Evolutionary conservation across 1,284 basidiomycete genomes (phyloP).

Genomic region (Volvariella volvacea): DNA sequence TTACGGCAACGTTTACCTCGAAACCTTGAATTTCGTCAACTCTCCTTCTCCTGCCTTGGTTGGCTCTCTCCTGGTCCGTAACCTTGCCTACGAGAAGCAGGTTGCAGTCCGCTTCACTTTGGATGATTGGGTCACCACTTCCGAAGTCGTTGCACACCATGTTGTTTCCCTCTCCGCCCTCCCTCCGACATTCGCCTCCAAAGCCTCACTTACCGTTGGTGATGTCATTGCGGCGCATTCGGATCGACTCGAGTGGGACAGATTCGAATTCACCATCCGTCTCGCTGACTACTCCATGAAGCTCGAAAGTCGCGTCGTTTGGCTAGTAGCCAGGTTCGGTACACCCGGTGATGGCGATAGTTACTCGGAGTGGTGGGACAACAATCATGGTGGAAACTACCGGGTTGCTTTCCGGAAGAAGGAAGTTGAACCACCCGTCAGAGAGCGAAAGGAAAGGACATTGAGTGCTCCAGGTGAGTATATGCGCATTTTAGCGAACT

Average conservation of each 20-base stretch:
- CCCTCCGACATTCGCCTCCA: constrained; percentile 28
- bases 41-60: constrained; percentile 27
- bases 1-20: constrained; percentile 39
- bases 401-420: constrained; percentile 47
- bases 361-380: constrained; percentile 76
- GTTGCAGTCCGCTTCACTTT: constrained; percentile 87
- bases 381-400: constrained; percentile 80
- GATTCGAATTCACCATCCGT: constrained; percentile 57
- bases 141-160: constrained; percentile 53
- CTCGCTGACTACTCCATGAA: constrained; percentile 70
- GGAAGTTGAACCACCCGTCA: constrained; percentile 8
- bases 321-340: constrained; percentile 58
- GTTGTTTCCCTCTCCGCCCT: constrained; percentile 24
- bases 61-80: constrained; percentile 78
- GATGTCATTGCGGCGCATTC: constrained; percentile 22
- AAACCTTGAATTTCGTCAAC: constrained; percentile 35
- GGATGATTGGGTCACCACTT: constrained; percentile 91
- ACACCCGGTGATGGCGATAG: constrained; percentile 17
- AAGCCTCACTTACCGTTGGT: constrained; percentile 21
- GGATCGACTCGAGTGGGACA: constrained; percentile 38
- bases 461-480: background rate
- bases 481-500: background rate
- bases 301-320: constrained; percentile 60
- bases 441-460: background rate
- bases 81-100: constrained; percentile 83